These are phyloP conservation scores for Dactylellina cionopaga DNA, from an alignment of 2,329 filamentous ascomycete genomes.

Conservation along the genomic window DNA sequence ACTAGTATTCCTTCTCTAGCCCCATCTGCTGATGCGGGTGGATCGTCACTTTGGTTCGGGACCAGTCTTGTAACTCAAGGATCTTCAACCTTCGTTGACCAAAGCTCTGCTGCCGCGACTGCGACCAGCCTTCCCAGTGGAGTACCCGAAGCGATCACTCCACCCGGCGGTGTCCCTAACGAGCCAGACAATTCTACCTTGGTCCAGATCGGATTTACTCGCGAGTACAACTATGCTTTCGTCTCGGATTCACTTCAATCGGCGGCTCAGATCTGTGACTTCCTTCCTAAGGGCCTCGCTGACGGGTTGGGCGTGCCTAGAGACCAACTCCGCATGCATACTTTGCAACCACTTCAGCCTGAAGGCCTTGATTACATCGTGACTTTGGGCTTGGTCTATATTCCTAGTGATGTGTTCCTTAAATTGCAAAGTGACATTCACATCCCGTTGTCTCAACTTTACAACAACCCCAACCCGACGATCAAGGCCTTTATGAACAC, in stretches of 20 bases:
- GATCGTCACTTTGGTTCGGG: constrained; percentile 62
- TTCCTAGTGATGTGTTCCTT: constrained; percentile 76
- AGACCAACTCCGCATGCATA: constrained; percentile 72
- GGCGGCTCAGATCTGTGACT: constrained; percentile 84
- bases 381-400: constrained; percentile 79
- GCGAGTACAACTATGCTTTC: constrained; percentile 83
- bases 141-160: constrained; percentile 79
- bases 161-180: constrained; percentile 69
- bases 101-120: constrained; percentile 61
- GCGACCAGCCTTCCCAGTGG: constrained; percentile 70
- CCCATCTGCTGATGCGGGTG: constrained; percentile 71
- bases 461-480: constrained; percentile 74
- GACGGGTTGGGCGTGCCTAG: constrained; percentile 68
- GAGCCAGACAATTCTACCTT: constrained; percentile 73
- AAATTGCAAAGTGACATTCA: constrained; percentile 75
- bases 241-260: constrained; percentile 77
- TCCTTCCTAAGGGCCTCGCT: constrained; percentile 76
- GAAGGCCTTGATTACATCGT: constrained; percentile 78
- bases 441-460: constrained; percentile 77
- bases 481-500: constrained; percentile 77
- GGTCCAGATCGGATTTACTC: constrained; percentile 86
- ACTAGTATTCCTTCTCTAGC: constrained; percentile 63
- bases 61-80: constrained; percentile 35
- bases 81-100: constrained; percentile 60
- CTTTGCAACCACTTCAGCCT: constrained; percentile 81